These are phyloP conservation scores for Hemerocallis citrina DNA, from an alignment of 106 monocot genomes.

Conservation along the genomic window DNA sequence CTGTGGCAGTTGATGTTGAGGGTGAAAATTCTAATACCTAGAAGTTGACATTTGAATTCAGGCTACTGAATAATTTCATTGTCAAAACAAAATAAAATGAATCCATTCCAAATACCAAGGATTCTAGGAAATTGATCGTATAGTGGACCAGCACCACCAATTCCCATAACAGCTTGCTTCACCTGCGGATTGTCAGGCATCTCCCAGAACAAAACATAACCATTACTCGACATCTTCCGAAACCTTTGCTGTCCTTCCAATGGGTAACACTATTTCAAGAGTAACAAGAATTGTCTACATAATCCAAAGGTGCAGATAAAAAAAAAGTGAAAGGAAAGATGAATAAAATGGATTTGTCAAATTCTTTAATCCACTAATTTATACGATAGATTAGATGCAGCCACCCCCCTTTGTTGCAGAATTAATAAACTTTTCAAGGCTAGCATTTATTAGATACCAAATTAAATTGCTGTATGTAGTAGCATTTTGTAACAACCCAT, in stretches of 20 bases:
- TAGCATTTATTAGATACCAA: too few relatives aligned
- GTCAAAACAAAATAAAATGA: neutral
- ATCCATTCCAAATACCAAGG: slow-evolving; percentile 43
- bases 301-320: neutral
- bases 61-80: neutral
- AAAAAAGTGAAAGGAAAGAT: too few relatives aligned
- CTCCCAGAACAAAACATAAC: neutral
- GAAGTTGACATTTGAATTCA: neutral
- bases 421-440: too few relatives aligned
- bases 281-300: neutral
- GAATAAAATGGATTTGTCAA: too few relatives aligned
- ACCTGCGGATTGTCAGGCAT: slow-evolving; percentile 40
- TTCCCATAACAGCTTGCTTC: slow-evolving; percentile 51
- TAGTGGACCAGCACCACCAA: slow-evolving; percentile 56
- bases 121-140: slow-evolving; percentile 67
- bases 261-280: neutral
- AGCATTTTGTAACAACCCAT: too few relatives aligned
- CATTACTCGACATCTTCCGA: too few relatives aligned
- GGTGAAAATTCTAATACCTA: slow-evolving; percentile 88
- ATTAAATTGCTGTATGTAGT: too few relatives aligned
- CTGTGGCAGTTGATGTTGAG: slow-evolving; percentile 63
- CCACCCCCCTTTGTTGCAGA: too few relatives aligned
- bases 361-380: too few relatives aligned
- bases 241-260: neutral
- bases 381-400: too few relatives aligned